Evolutionary conservation across 176 grass and related monocot species (phyloP).

Genomic region (Eleusine indica): DNA sequence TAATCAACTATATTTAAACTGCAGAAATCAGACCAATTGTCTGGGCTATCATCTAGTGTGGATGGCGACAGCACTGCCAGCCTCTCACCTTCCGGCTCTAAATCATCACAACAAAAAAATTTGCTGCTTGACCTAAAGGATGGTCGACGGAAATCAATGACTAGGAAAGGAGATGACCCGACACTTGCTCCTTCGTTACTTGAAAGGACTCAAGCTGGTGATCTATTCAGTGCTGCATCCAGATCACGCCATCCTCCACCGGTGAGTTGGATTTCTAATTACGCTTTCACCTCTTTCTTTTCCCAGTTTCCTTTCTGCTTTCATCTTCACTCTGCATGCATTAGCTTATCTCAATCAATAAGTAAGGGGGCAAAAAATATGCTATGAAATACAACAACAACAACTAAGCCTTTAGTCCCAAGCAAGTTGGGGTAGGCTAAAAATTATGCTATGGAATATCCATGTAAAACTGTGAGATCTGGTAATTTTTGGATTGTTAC

Average conservation of each 20-base stretch:
- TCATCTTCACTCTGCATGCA: not conserved
- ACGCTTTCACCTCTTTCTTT: not conserved
- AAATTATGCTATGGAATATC: not conserved
- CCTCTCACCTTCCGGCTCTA: slow-evolving; percentile 72
- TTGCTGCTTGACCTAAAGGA: slow-evolving; percentile 76
- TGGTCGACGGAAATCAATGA: slow-evolving; percentile 88
- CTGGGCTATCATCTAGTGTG: slow-evolving; percentile 56
- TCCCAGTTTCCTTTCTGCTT: slow-evolving; percentile 22
- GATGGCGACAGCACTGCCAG: slow-evolving; percentile 76
- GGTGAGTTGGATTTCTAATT: slow-evolving; percentile 57
- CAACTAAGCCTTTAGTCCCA: no score
- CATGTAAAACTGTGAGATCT: slow-evolving; percentile 12
- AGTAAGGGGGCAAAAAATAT: not conserved
- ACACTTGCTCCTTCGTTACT: slow-evolving; percentile 55
- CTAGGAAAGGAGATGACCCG: slow-evolving; percentile 70
- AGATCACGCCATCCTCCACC: slow-evolving; percentile 59
- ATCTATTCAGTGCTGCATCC: slow-evolving; percentile 81
- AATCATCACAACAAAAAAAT: slow-evolving; percentile 76
- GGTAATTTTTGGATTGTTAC: slow-evolving; percentile 1
- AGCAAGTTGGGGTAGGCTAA: no score
- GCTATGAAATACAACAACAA: not conserved
- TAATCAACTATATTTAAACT: slow-evolving; percentile 20
- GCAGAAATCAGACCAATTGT: slow-evolving; percentile 84
- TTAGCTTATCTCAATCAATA: slow-evolving; percentile 19
- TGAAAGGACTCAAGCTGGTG: slow-evolving; percentile 90